Percentiles rank a stretch among this genome's conserved stretches.
These are phyloP conservation scores for Daldinia grandis DNA, from an alignment of 495 filamentous ascomycete genomes.

Conservation along the genomic window DNA sequence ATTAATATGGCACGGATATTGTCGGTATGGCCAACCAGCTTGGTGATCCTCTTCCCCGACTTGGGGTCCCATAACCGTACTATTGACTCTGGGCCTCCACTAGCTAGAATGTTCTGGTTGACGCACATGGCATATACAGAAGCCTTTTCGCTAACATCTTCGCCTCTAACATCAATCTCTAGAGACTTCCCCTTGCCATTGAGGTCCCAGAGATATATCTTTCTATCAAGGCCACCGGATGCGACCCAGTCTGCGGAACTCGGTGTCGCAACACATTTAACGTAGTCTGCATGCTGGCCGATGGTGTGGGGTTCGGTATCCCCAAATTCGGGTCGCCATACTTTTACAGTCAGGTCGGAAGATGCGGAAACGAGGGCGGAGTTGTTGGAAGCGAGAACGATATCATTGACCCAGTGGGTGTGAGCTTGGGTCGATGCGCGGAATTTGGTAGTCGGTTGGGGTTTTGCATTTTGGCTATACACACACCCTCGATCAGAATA, in stretches of 20 bases:
- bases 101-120: constrained; percentile 78
- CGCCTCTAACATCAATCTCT: constrained; percentile 80
- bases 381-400: constrained; percentile 84
- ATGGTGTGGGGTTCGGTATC: constrained; percentile 79
- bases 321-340: constrained; percentile 88
- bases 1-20: constrained; percentile 91
- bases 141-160: constrained; percentile 86
- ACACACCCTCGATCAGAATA: constrained; percentile 47
- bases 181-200: constrained; percentile 84
- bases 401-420: constrained; percentile 98
- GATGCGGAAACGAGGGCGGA: constrained; percentile 90
- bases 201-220: constrained; percentile 92
- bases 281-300: constrained; percentile 94
- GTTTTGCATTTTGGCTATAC: constrained; percentile 41
- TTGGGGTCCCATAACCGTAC: constrained; percentile 93
- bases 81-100: constrained; percentile 92
- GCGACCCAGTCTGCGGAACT: constrained; percentile 84
- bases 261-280: constrained; percentile 90
- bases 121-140: constrained; percentile 91
- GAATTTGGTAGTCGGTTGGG: constrained; percentile 69
- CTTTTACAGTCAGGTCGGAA: constrained; percentile 91
- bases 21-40: constrained; percentile 98
- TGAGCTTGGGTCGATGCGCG: constrained; percentile 94
- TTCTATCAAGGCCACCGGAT: constrained; percentile 93
- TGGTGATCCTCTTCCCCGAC: constrained; percentile 89